Evolutionary conservation across 192 early-diverging fungal species (phyloP), one percentile per base, ranked within the genome.

Genomic region (Entomortierella chlamydospora): DNA sequence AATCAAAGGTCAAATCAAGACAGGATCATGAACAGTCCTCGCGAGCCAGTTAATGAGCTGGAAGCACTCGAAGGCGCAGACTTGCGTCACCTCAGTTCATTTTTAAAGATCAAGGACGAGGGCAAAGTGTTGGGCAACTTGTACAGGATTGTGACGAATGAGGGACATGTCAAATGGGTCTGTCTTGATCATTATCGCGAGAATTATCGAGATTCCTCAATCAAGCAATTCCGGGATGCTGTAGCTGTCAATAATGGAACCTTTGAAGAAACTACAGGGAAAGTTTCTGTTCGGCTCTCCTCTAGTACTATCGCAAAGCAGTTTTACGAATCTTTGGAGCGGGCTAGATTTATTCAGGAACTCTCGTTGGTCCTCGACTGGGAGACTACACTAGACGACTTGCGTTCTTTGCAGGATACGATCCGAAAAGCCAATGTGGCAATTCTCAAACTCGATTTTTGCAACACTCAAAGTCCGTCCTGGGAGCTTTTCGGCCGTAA

Each of bases 51-150:
- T 22, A n/a, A 18, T 45, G 54, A 42, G 3, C n/a, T 70, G 30
- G 71, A 73, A 20, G 71, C 71, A 13, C 57, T 73, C 5, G 71
- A 73, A 20, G 71, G 71, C 2, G 71, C 71, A 4, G 71, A 73
- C 25, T 45, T 73, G 18, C 61, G 71, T 1, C 71, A 73, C n/a
- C 29, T 73, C 11, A 39, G 61, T 15, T 50, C 61, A 23, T 73
- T 73, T 33, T 41, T 73, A 11, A 73, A 73, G 37, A 41, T 31
- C 49, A 64, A 53, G 41, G 71, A 73, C 42, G 71, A 73, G 10
- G 31, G 54, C 34, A 63, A 34, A 62, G 71, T 65, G n/a, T 25
- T 73, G 0, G 71, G 71, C 4, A 64, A 73, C 33, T 56, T 73
- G 0, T 73, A 73, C 37, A 57, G 71, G 55, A 57, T 45, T 0